These are phyloP conservation scores for Paspalum notatum DNA, from an alignment of 176 grass and related monocot species.

Conservation along the genomic window DNA sequence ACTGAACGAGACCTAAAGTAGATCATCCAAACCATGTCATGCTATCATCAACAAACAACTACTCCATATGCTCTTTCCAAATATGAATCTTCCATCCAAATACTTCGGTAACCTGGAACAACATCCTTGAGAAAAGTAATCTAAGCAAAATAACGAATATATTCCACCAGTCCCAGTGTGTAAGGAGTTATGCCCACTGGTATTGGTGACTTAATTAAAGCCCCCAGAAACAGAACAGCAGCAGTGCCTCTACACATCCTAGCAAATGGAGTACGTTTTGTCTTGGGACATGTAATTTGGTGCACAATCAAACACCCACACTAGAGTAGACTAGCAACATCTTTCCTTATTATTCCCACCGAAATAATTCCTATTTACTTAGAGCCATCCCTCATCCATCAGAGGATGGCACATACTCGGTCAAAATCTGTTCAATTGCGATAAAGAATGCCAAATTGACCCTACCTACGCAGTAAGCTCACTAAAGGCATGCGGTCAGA, in stretches of 20 bases:
- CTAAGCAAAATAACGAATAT: not conserved
- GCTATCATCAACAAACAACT: not conserved
- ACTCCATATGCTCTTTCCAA: not conserved
- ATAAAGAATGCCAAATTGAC: too few species aligned
- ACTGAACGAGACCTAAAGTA: too few species aligned
- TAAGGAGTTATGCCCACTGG: not conserved
- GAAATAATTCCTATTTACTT: not conserved
- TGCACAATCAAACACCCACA: not conserved
- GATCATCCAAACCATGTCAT: not conserved
- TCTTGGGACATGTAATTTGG: not conserved
- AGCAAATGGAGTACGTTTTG: not conserved
- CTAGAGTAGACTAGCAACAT: not conserved
- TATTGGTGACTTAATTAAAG: not conserved
- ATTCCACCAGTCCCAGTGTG: not conserved
- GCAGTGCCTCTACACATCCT: not conserved
- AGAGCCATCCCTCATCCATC: not conserved
- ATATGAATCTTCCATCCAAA: conserved; percentile 2
- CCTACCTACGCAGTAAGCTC: not conserved
- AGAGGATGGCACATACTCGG: too few species aligned
- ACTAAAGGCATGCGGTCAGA: conserved; percentile 1
- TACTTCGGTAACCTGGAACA: not conserved
- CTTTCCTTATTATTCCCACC: not conserved
- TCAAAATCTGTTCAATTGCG: too few species aligned
- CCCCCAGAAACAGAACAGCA: not conserved
- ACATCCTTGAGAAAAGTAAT: not conserved